phyloP scores from a whole-genome alignment of 208 protist genomes.

The Acanthamoeba lenticulata region DNA sequence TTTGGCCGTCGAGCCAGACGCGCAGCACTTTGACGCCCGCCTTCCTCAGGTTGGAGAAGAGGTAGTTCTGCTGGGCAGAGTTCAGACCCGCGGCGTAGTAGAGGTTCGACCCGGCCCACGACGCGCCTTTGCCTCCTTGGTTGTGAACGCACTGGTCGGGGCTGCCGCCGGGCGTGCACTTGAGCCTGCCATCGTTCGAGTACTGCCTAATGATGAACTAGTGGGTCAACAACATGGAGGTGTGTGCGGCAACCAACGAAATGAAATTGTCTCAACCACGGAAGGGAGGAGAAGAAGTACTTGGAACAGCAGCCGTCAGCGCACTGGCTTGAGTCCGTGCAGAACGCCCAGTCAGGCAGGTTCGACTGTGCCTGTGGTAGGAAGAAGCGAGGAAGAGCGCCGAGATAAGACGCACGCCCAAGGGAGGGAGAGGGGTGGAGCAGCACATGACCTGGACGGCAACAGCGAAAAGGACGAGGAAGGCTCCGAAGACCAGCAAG shows the following conservation, averaged over 20 bases:
- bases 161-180: not conserved
- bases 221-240: too few species aligned
- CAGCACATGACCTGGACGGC: not conserved
- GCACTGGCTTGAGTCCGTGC: not conserved
- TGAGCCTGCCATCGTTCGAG: not conserved
- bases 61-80: not conserved
- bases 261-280: too few species aligned
- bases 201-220: too few species aligned
- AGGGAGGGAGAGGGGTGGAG: not conserved
- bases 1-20: not conserved
- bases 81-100: conserved; percentile 1
- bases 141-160: not conserved
- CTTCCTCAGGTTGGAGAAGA: not conserved
- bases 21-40: conserved; percentile 10
- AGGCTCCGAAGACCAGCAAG: not conserved
- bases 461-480: not conserved
- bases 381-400: not conserved
- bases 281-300: too few species aligned
- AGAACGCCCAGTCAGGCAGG: not conserved
- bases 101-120: not conserved
- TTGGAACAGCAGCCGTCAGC: not conserved
- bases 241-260: too few species aligned
- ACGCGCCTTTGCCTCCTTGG: not conserved
- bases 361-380: not conserved
- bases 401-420: not conserved